These are phyloP conservation scores for Glutinoglossum americanum DNA, from an alignment of 495 filamentous ascomycete genomes.

Conservation along the genomic window DNA sequence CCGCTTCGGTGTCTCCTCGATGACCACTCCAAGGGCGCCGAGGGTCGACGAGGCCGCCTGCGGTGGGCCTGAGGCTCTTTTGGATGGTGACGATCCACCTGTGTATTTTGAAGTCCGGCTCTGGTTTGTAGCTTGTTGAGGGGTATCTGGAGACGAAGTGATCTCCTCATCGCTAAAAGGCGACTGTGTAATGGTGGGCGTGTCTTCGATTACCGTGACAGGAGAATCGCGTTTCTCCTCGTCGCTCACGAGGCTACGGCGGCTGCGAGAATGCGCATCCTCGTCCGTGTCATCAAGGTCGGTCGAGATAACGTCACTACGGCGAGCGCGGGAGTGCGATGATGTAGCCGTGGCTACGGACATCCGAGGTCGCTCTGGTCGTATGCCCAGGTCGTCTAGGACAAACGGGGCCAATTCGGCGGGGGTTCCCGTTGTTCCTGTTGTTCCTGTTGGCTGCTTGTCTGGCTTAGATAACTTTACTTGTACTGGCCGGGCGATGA, in stretches of 20 bases:
- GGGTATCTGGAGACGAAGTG: not conserved
- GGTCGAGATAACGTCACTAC: not conserved
- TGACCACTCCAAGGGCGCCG: conserved; percentile 28
- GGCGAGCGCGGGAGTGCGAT: conserved; percentile 4
- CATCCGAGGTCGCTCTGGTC: not conserved
- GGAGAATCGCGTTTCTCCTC: conserved; percentile 1
- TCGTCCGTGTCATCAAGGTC: not conserved
- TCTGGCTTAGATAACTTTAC: not conserved
- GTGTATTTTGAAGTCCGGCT: conserved; percentile 22
- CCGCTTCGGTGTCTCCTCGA: conserved; percentile 25
- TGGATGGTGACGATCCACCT: conserved; percentile 2
- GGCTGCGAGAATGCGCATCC: not conserved
- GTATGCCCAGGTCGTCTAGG: not conserved
- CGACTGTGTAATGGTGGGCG: not conserved
- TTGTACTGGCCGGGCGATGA: conserved; percentile 24
- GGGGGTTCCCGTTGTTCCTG: no score
- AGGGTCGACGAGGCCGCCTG: conserved; percentile 6
- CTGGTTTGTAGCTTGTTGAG: not conserved
- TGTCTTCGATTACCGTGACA: conserved; percentile 3
- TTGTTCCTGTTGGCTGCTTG: not conserved
- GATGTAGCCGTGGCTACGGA: not conserved
- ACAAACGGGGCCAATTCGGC: not conserved
- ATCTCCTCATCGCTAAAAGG: conserved; percentile 3
- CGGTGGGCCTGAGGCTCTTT: not conserved
- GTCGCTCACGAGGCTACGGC: not conserved